Base-by-base conservation (phyloP, 2,329 filamentous ascomycete genomes). In the Diplodia seriata region DNA sequence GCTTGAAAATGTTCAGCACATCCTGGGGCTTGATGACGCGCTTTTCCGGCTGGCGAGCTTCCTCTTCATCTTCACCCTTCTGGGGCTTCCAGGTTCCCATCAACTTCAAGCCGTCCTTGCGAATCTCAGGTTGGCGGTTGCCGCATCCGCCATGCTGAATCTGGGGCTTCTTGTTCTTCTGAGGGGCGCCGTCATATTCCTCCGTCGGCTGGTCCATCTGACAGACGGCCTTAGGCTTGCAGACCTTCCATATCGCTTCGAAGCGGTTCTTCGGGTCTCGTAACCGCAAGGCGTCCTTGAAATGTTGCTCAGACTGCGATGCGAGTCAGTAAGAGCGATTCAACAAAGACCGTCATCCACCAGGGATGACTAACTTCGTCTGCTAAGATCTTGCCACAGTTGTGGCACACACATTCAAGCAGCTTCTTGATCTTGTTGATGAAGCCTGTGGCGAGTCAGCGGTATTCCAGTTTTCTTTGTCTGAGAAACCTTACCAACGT, bases 351-450 rank as follows among this genome's bases (percentile, higher is more conserved):
- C 81, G 80, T 75, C 82, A 85, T 81, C 82, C 64, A 33, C 43
- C 47, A 54, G 40, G 40, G 54, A 57, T 84, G 85, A 96, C 94
- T 93, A 90, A 98, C 94, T 90, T 93, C 92, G 87, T 98, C 94
- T 83, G 93, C 91, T 85, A 97, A 88, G 78, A 98, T 92, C 85
- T 95, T 97, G 83, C 94, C 94, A 86, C 96, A 99, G 81, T 96
- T 97, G 84, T 97, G 94, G 87, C 96, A 99, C 81, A 99, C 94
- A 74, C 94, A 95, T 86, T 99, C 96, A 80, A 99, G 85, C 75
- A 99, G 89, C 86, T 98, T 99, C 86, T 99, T 99, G 82, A 97
- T 94, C 85, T 98, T 98, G 81, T 92, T 96, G 83, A 99, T 91
- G 82, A 97, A 99, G 76, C 95, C 95, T 84, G 85, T 14, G 14